Percentiles rank a stretch among this genome's conserved stretches.
Conservation (phyloP, 257 asterid species). For the Solanum chaucha region DNA sequence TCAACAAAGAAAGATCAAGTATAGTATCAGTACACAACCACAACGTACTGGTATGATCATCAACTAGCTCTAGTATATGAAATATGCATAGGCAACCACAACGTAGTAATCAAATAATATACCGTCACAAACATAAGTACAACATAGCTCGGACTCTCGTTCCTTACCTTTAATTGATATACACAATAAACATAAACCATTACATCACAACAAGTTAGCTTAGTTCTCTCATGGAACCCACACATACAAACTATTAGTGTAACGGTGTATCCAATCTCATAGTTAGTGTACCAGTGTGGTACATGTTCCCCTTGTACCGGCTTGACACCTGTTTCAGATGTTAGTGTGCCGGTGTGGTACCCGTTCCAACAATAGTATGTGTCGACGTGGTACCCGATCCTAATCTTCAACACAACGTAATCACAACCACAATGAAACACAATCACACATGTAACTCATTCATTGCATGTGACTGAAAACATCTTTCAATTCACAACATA, state of each 20-base stretch:
- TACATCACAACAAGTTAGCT: neutral
- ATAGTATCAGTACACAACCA: neutral
- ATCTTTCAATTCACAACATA: neutral
- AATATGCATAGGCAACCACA: neutral
- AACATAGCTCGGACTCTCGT: accelerated
- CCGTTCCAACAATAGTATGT: neutral
- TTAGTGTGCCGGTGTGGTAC: neutral
- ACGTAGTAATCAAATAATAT: neutral
- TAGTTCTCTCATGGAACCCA: neutral
- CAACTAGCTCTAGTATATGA: neutral
- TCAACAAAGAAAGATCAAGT: neutral
- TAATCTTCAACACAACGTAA: neutral
- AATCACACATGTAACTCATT: neutral
- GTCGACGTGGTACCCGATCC: neutral
- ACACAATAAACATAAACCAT: neutral
- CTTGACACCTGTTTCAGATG: neutral
- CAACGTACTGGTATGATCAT: neutral
- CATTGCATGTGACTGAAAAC: neutral
- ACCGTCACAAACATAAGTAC: neutral
- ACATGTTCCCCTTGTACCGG: neutral
- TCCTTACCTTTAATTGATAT: neutral
- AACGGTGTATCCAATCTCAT: neutral
- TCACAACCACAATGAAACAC: neutral
- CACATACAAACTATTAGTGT: no score
- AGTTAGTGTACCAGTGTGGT: neutral